These are phyloP conservation scores for Corchorus olitorius DNA, from an alignment of 345 rosid species.

Conservation along the genomic window DNA sequence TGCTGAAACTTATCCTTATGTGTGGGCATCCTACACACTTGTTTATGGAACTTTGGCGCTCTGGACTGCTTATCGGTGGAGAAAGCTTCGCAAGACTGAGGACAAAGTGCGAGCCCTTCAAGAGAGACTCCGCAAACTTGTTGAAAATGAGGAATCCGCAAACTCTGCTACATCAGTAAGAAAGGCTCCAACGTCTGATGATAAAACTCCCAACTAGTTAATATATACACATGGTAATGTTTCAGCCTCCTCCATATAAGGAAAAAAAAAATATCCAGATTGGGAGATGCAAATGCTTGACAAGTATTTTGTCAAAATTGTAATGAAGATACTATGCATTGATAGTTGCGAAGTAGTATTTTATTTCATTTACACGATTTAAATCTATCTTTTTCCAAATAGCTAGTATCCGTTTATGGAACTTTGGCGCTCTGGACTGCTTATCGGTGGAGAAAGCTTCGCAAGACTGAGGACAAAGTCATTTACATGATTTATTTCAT, in stretches of 20 bases:
- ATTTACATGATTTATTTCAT: too few relatives aligned
- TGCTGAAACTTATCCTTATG: constrained; percentile 45
- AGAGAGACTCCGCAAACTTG: constrained; percentile 57
- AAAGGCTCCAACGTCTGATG: constrained; percentile 36
- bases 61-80: constrained; percentile 77
- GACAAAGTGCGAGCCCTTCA: constrained; percentile 65
- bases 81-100: constrained; percentile 47
- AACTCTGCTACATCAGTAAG: constrained; percentile 35
- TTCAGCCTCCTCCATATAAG: background rate
- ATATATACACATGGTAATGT: background rate
- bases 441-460: constrained; percentile 84
- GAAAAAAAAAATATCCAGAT: background rate
- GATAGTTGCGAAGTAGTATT: too few relatives aligned
- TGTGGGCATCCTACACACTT: constrained; percentile 85
- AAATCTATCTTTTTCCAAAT: too few relatives aligned
- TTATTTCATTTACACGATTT: too few relatives aligned
- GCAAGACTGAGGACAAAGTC: too few relatives aligned
- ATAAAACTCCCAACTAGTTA: constrained; percentile 20
- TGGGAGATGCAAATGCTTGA: background rate
- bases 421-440: constrained; percentile 69
- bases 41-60: constrained; percentile 83
- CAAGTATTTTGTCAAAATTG: background rate
- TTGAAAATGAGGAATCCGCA: constrained; percentile 54
- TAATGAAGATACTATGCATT: too few relatives aligned
- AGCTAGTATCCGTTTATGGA: constrained; percentile 54